These are phyloP conservation scores for Skeletonema tropicum DNA, from an alignment of 108 stramenopile species.

Conservation along the genomic window DNA sequence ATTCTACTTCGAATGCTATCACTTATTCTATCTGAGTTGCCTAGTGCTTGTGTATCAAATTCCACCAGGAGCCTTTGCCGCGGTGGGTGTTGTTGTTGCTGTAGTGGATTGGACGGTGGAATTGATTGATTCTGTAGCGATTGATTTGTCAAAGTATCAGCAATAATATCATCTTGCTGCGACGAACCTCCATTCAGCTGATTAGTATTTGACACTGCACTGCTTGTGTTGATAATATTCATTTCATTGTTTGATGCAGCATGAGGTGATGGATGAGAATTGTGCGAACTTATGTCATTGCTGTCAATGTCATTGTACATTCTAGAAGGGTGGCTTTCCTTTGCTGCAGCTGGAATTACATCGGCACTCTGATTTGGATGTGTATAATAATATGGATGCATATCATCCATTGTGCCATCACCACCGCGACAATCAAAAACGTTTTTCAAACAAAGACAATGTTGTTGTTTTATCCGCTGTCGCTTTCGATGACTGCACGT, in stretches of 20 bases:
- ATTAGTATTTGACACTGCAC: background rate
- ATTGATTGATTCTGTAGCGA: background rate
- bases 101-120: background rate
- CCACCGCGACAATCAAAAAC: background rate
- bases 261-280: background rate
- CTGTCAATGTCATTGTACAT: background rate
- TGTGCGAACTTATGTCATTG: background rate
- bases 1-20: conserved; percentile 13
- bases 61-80: conserved; percentile 17
- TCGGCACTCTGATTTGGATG: background rate
- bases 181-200: background rate
- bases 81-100: background rate
- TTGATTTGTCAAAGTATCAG: background rate
- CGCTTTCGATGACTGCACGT: background rate
- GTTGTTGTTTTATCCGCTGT: background rate
- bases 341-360: background rate
- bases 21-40: background rate
- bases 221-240: background rate
- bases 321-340: background rate
- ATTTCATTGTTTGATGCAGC: background rate
- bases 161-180: background rate
- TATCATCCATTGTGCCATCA: background rate
- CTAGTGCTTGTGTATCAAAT: conserved; percentile 22
- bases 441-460: background rate
- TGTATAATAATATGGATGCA: background rate